Percentiles rank a stretch among this genome's conserved stretches.
Conservation (phyloP, 768 basidiomycete species). For the Psilocybe subaeruginosa region DNA sequence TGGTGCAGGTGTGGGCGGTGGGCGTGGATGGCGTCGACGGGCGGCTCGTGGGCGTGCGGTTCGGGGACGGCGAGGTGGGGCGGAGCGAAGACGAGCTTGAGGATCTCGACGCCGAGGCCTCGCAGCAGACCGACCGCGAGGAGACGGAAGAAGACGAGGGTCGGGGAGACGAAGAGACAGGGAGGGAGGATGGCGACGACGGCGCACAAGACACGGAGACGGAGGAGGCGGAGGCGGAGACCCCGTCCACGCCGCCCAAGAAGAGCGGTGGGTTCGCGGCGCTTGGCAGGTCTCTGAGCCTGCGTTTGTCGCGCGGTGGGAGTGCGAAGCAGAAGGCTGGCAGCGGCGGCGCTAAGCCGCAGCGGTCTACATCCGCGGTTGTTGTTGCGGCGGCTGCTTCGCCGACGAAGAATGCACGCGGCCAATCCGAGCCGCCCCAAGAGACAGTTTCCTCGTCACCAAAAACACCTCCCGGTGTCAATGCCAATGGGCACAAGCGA, state of each 20-base stretch:
- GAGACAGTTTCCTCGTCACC: background rate
- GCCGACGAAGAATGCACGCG: background rate
- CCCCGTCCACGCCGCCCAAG: slow-evolving; percentile 11
- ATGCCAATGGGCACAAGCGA: slow-evolving; percentile 10
- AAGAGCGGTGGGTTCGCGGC: slow-evolving; percentile 19
- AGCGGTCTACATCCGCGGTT: slow-evolving; percentile 17
- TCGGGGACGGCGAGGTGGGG: slow-evolving; percentile 29
- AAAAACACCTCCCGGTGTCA: background rate
- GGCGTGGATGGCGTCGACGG: slow-evolving; percentile 79
- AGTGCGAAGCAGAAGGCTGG: slow-evolving; percentile 11
- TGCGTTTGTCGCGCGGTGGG: slow-evolving; percentile 15
- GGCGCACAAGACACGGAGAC: background rate
- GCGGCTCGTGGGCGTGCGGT: slow-evolving; percentile 57
- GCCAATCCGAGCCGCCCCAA: background rate
- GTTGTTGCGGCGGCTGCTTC: background rate
- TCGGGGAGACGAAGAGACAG: background rate
- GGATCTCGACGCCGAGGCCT: slow-evolving; percentile 12
- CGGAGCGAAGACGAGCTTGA: background rate
- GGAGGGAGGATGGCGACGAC: background rate
- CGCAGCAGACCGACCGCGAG: slow-evolving; percentile 8
- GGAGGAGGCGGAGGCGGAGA: slow-evolving; percentile 9
- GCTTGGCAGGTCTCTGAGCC: slow-evolving; percentile 24
- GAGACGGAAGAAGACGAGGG: background rate
- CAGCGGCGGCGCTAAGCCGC: slow-evolving; percentile 11
- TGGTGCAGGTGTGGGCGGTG: slow-evolving; percentile 92